Evolutionary conservation across 139 green algal species (phyloP).

Genomic region (Pseudopediastrum boryanum): DNA sequence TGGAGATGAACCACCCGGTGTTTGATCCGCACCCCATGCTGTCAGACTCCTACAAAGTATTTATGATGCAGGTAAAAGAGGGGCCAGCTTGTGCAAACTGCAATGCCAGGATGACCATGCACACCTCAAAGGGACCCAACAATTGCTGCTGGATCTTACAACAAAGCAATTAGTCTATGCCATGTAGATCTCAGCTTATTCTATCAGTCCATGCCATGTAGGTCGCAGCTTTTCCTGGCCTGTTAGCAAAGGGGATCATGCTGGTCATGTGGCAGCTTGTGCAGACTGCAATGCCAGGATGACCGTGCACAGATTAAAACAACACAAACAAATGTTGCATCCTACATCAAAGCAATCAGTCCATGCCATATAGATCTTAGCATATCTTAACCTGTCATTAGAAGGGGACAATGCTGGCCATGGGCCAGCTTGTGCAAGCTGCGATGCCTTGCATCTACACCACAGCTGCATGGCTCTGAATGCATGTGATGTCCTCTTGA

Average conservation of each 20-base stretch:
- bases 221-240: no score
- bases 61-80: conserved; percentile 9
- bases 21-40: conserved; percentile 27
- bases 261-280: not conserved
- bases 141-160: not conserved
- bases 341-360: not conserved
- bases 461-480: no score
- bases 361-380: not conserved
- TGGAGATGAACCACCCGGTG: conserved; percentile 25
- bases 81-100: not conserved
- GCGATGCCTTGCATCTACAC: no score
- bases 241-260: no score
- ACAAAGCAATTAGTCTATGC: not conserved
- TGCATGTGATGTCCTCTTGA: no score
- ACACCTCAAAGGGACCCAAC: not conserved
- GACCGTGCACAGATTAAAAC: no score
- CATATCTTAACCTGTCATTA: no score
- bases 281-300: no score
- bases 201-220: no score
- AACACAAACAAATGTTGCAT: not conserved
- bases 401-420: no score
- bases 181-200: not conserved
- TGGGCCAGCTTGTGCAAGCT: not conserved
- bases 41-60: conserved; percentile 30
- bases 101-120: no score